phyloP scores from a whole-genome alignment of 1,284 basidiomycete genomes.

The Fomitiporia mediterranea region DNA sequence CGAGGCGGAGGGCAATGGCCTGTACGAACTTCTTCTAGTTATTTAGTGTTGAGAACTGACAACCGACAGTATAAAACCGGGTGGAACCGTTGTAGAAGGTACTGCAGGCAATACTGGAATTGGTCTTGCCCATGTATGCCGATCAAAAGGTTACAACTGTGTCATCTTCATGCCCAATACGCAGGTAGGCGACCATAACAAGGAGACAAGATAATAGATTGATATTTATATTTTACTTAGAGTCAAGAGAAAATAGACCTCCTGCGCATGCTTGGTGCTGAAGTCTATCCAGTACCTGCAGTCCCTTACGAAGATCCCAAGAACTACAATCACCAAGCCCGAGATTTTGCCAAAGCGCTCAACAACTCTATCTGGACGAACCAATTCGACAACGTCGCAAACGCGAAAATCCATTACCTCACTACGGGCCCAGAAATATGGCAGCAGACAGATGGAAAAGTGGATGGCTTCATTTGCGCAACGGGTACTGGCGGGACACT shows the following conservation, averaged over 20 bases:
- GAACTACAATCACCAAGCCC: conserved; percentile 99
- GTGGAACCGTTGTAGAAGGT: conserved; percentile 95
- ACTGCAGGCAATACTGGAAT: conserved; percentile 99
- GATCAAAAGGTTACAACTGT: conserved; percentile 91
- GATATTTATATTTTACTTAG: conserved; percentile 34
- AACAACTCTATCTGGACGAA: conserved; percentile 99
- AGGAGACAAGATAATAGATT: neutral
- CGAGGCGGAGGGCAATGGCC: conserved; percentile 85
- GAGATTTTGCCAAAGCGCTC: conserved; percentile 76
- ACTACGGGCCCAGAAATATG: conserved; percentile 97
- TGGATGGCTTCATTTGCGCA: conserved; percentile 91
- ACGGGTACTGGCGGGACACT: conserved; percentile 97
- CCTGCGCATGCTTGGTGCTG: conserved; percentile 78
- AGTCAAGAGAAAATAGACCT: conserved; percentile 98
- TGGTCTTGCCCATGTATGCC: conserved; percentile 92
- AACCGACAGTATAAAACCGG: conserved; percentile 68
- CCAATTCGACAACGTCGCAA: conserved; percentile 95
- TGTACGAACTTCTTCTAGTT: conserved; percentile 41
- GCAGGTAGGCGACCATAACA: conserved; percentile 49
- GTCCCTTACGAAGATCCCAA: conserved; percentile 80
- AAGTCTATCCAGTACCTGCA: conserved; percentile 35
- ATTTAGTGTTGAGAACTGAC: neutral
- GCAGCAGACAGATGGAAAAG: conserved; percentile 76
- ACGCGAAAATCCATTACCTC: conserved; percentile 84
- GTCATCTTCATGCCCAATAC: conserved; percentile 99